phyloP scores from a whole-genome alignment of 2,329 filamentous ascomycete genomes.

The Trichoderma atroviride region DNA sequence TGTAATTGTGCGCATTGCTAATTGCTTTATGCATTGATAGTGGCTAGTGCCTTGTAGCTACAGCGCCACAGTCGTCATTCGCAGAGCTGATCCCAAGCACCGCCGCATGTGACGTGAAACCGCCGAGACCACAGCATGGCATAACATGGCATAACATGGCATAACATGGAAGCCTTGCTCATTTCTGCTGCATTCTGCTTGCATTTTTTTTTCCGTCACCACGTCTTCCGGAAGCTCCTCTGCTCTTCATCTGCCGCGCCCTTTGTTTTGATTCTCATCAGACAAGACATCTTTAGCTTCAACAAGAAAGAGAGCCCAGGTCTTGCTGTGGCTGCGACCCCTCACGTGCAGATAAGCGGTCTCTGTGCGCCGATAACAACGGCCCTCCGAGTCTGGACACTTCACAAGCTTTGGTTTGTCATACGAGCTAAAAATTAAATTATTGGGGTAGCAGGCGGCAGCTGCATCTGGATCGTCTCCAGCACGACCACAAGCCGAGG shows the following conservation, averaged over 20 bases:
- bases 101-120: slow-evolving; percentile 20
- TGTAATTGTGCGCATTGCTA: not conserved
- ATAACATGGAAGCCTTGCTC: not conserved
- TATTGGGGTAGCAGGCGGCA: slow-evolving; percentile 19
- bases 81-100: slow-evolving; percentile 15
- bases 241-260: not conserved
- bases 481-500: slow-evolving; percentile 10
- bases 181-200: not conserved
- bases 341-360: slow-evolving; percentile 24
- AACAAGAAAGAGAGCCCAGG: not conserved
- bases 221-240: not conserved
- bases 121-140: not conserved
- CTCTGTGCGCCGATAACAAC: slow-evolving; percentile 13
- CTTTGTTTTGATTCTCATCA: not conserved
- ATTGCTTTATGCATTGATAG: not conserved
- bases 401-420: slow-evolving; percentile 24
- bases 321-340: not conserved
- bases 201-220: not conserved
- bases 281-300: not conserved
- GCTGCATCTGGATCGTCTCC: slow-evolving; percentile 15
- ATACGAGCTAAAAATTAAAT: slow-evolving; percentile 21
- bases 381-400: slow-evolving; percentile 17
- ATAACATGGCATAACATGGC: not conserved
- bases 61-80: slow-evolving; percentile 22
- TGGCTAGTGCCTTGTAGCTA: slow-evolving; percentile 17